A percentile compares a stretch with the other conserved stretches of the same genome.
These are phyloP conservation scores for Moricandia arvensis DNA, from an alignment of 345 rosid species.

Conservation along the genomic window DNA sequence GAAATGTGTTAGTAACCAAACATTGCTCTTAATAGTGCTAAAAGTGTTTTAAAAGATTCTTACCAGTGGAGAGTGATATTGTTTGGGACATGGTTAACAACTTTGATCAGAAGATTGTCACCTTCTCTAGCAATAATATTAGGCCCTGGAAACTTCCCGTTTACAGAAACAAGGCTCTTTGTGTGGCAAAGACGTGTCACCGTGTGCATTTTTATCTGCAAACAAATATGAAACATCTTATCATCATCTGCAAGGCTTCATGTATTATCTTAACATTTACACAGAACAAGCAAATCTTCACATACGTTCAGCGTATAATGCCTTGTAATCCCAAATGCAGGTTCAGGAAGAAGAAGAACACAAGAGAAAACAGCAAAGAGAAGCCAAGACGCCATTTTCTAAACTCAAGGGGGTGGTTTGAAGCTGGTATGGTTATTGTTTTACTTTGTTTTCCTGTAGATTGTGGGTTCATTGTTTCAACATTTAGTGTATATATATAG, in stretches of 20 bases:
- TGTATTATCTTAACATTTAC: neutral
- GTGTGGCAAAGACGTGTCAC: conserved; percentile 2
- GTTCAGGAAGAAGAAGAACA: neutral
- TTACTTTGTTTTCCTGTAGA: neutral
- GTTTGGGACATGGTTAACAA: neutral
- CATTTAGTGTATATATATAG: neutral
- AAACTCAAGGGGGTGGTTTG: too few species aligned
- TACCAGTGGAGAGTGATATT: neutral
- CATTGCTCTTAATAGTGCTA: neutral
- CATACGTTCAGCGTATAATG: neutral
- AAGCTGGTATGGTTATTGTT: neutral
- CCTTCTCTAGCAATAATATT: neutral
- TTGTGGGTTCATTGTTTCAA: neutral
- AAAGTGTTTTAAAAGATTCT: neutral
- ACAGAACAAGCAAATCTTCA: neutral
- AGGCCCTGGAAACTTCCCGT: neutral
- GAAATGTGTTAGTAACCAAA: neutral
- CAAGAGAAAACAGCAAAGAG: neutral
- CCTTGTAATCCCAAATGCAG: neutral
- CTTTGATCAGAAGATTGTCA: neutral
- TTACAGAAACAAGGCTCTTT: neutral
- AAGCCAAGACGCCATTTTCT: neutral
- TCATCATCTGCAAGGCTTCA: neutral
- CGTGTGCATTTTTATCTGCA: neutral
- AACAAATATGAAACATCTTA: neutral